Evolutionary conservation across 441 rosid genomes (phyloP).

Genomic region (Populus hybrid): DNA sequence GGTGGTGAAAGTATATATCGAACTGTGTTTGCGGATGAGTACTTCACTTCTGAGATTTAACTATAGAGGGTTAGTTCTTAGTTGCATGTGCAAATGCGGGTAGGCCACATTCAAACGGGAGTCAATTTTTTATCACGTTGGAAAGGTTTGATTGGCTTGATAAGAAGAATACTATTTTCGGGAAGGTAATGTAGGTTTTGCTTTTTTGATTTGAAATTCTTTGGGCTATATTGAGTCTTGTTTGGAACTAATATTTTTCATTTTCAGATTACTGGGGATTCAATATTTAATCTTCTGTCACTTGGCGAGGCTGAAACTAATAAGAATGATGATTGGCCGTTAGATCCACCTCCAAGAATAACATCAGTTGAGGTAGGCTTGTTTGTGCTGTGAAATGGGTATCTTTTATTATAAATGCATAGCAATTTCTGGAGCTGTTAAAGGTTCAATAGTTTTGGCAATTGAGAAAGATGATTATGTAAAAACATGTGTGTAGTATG

Average conservation of each 20-base stretch:
- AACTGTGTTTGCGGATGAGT: conserved; percentile 65
- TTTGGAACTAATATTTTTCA: conserved; percentile 8
- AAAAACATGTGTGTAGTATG: background rate
- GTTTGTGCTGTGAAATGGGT: background rate
- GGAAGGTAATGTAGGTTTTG: conserved; percentile 54
- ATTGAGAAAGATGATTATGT: background rate
- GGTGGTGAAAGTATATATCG: conserved; percentile 93
- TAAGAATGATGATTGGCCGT: conserved; percentile 74
- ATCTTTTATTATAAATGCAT: background rate
- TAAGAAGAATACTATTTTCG: conserved; percentile 72
- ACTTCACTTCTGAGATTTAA: conserved; percentile 78
- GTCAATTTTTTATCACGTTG: conserved; percentile 87
- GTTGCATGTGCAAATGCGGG: conserved; percentile 94
- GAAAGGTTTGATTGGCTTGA: conserved; percentile 96
- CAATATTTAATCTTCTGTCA: conserved; percentile 69
- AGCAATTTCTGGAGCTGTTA: background rate
- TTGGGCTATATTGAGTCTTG: conserved; percentile 7
- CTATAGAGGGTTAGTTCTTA: conserved; percentile 56
- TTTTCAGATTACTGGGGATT: conserved; percentile 79
- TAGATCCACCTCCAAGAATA: conserved; percentile 76
- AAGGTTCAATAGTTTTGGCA: background rate
- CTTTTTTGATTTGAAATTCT: background rate
- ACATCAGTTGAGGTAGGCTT: conserved; percentile 68
- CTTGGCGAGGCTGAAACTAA: conserved; percentile 77
- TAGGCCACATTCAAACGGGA: conserved; percentile 76